Evolutionary conservation across 192 early-diverging fungal genomes (phyloP), one percentile per base, ranked within the genome.

Genomic region (Coemansia sp.): DNA sequence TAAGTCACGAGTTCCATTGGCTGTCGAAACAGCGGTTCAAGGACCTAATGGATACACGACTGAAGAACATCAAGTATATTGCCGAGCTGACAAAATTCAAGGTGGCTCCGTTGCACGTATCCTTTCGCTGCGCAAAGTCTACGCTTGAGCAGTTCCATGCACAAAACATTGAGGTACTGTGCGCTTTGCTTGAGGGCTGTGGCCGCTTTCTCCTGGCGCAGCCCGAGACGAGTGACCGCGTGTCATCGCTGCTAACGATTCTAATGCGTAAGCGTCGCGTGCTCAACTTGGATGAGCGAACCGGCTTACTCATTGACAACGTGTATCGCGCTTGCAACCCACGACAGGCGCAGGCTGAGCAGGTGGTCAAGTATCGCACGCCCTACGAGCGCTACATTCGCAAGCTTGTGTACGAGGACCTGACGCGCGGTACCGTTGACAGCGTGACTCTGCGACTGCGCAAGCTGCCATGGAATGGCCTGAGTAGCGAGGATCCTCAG

Each of bases 81-180:
- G 90, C 91, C 18, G 96, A 98, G 79, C 89, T 99, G 44, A 91
- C 93, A 40, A 99, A 99, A 78, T 99, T 99, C 82, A 87, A 85
- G 61, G 87, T 98, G 20, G 90, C 90, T 1, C 95, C 96, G 6
- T 63, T 86, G 49, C 92, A 94, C 72, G 82, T 93, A 24, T 88
- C 92, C 44, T 96, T 97, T 64, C 91, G 93, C 74, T 93, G 91
- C 63, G 82, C 96, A 49, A 95, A 97, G 72, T 78, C 90, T 1
- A 77, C 96, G 18, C 78, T 98, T n/a, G 93, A 97, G 49, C 90
- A 95, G 77, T 94, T 97, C 76, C 83, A 88, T 22, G 83, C 87
- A 38, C 88, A 92, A 57, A 95, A 95, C 70, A 89, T 98, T 42
- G 96, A 95, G 72, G 87, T 96, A 0, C 75, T 93, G 13, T 96